Conservation (phyloP, 148 eudicot genomes). For the Pharnaceum exiguum region DNA sequence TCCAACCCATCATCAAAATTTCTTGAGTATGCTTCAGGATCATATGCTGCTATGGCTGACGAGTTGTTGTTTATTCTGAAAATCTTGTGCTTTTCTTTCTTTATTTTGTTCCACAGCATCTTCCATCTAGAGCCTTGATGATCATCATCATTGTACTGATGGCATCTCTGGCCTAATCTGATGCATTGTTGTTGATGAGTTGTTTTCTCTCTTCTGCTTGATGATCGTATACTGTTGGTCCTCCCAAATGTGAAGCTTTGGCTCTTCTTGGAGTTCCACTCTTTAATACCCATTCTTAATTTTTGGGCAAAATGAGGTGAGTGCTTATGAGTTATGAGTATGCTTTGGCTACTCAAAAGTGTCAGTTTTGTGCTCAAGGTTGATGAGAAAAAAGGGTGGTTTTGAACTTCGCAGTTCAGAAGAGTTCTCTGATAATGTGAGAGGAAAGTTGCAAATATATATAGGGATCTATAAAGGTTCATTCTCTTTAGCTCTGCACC, state of each 20-base stretch:
- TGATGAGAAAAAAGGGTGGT: too few relatives aligned
- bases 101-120: conserved; percentile 40
- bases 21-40: conserved; percentile 46
- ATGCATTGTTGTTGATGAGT: conserved; percentile 30
- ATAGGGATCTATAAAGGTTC: not conserved
- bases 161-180: conserved; percentile 28
- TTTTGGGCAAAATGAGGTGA: not conserved
- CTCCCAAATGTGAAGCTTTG: conserved; percentile 39
- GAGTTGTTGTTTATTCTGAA: conserved; percentile 10
- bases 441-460: not conserved
- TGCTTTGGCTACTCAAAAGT: too few relatives aligned
- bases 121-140: conserved; percentile 30
- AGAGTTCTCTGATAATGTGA: too few relatives aligned
- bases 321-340: too few relatives aligned
- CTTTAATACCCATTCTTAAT: conserved; percentile 31
- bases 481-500: not conserved
- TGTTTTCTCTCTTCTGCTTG: conserved; percentile 14
- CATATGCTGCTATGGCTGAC: conserved; percentile 26
- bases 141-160: not conserved
- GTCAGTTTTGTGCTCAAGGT: too few relatives aligned
- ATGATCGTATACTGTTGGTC: conserved; percentile 6
- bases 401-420: too few relatives aligned
- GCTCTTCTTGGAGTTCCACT: conserved; percentile 34
- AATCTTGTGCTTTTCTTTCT: conserved; percentile 29
- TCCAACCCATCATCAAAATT: conserved; percentile 53